Base-by-base conservation (phyloP, 768 basidiomycete species). In the Tremella yokohamensis region DNA sequence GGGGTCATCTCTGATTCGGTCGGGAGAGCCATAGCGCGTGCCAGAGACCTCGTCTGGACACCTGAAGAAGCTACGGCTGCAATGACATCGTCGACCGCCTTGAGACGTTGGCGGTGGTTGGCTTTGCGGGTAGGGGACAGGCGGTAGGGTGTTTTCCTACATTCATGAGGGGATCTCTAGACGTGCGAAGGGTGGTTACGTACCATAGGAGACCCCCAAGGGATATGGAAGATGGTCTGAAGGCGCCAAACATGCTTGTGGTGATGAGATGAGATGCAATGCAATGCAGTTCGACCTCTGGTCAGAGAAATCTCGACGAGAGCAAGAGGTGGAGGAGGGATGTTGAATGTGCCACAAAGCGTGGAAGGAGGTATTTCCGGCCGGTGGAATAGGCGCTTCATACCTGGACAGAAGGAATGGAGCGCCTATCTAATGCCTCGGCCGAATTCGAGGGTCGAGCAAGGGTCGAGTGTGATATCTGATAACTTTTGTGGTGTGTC, bases 81-180 rank as follows among this genome's bases (percentile, higher is more conserved):
- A 60, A 99, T 94, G 56, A 98, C 94, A 1, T 84, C 79, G 79
- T 99, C 96, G 37, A 98, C 94, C 70, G 84, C 86, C 82, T 90
- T 92, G 60, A 99, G 83, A 57, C 96, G 83, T 49, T 86, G 79
- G 22, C 96, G 84, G 55, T 86, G 89, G 65, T 96, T 93, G 20
- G 90, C 89, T 79, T 98, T 98, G 58, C 94, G 85, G 3, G 91
- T 93, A 16, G 82, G 77, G 15, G 92, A 96, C 66, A 99, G 78
- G 72, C 89, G 87, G 90, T 90, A 97, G 51, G 94, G 93, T 15
- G 82, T 84, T 80, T 97, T 97, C 93, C 93, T 97, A 65, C 38
- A n/a, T 15, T 4, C 42, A 16, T 45, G 6, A 45, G 42, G 6
- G 40, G 38, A 54, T 11, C 16, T n/a, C 37, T 47, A 53, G 39